Percentiles rank a stretch among this genome's conserved stretches.
Conservation (phyloP, 169 alveolate genomes). For the Cryptosporidium canis region DNA sequence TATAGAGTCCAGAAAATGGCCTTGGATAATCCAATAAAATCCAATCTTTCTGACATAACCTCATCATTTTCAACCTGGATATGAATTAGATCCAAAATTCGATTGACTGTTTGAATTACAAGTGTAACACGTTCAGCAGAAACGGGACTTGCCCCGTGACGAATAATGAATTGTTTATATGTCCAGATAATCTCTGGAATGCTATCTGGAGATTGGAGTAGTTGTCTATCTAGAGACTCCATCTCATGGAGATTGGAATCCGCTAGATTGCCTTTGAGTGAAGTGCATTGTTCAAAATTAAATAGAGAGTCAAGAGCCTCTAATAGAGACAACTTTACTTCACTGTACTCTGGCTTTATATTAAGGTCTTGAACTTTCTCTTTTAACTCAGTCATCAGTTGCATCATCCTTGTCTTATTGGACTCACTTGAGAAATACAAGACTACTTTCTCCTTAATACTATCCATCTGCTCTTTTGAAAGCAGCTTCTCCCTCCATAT, state of each 20-base stretch:
- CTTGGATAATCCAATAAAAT: slow-evolving; percentile 12
- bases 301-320: slow-evolving; percentile 38
- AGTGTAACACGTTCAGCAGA: not conserved
- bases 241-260: not conserved
- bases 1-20: slow-evolving; percentile 17
- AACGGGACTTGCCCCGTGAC: not conserved
- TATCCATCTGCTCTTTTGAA: not conserved
- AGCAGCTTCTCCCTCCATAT: slow-evolving; percentile 26
- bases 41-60: not conserved
- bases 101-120: not conserved
- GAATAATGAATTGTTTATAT: not conserved
- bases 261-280: not conserved
- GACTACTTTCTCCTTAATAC: not conserved
- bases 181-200: not conserved
- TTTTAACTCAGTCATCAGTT: not conserved
- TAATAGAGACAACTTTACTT: not conserved
- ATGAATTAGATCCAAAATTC: slow-evolving; percentile 14
- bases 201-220: not conserved
- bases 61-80: slow-evolving; percentile 1
- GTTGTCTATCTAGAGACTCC: not conserved
- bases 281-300: not conserved
- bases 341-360: not conserved
- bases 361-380: not conserved
- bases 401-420: not conserved
- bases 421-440: not conserved